Evolutionary conservation across 371 early-diverging fungal genomes (phyloP).

Genomic region (Haplosporangium sp.): DNA sequence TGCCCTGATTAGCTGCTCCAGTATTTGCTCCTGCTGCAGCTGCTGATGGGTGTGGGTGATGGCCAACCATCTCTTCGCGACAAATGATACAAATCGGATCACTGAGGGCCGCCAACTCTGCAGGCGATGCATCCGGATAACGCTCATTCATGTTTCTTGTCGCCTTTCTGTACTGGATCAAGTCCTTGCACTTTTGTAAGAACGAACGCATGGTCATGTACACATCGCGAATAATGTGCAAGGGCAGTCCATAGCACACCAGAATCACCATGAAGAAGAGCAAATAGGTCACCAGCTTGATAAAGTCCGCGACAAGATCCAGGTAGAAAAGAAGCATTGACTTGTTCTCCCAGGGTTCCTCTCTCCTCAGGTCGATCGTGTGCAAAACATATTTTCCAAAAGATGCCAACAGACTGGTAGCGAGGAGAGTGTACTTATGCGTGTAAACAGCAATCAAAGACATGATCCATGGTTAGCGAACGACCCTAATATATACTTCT

Average conservation of each 20-base stretch:
- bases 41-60: constrained; percentile 15
- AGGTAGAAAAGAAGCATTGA: constrained; percentile 90
- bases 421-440: constrained; percentile 87
- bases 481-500: too few relatives aligned
- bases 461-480: too few relatives aligned
- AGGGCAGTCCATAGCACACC: constrained; percentile 83
- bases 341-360: constrained; percentile 95
- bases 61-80: constrained; percentile 90
- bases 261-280: constrained; percentile 89
- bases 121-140: constrained; percentile 89
- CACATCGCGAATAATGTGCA: constrained; percentile 95
- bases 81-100: constrained; percentile 97
- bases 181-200: constrained; percentile 85
- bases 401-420: constrained; percentile 76
- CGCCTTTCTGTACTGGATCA: constrained; percentile 91
- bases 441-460: too few relatives aligned
- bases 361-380: constrained; percentile 81
- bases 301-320: constrained; percentile 86
- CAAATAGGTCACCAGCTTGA: constrained; percentile 87
- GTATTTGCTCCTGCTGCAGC: constrained; percentile 6
- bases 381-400: constrained; percentile 88
- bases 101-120: constrained; percentile 79
- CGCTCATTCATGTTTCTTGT: constrained; percentile 95
- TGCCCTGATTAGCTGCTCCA: constrained; percentile 2
- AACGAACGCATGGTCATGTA: constrained; percentile 94